A percentile compares a stretch with the other conserved stretches of the same genome.
Evolutionary conservation across 495 filamentous ascomycete genomes (phyloP).

Genomic region (Penicillium cosmopolitanum): DNA sequence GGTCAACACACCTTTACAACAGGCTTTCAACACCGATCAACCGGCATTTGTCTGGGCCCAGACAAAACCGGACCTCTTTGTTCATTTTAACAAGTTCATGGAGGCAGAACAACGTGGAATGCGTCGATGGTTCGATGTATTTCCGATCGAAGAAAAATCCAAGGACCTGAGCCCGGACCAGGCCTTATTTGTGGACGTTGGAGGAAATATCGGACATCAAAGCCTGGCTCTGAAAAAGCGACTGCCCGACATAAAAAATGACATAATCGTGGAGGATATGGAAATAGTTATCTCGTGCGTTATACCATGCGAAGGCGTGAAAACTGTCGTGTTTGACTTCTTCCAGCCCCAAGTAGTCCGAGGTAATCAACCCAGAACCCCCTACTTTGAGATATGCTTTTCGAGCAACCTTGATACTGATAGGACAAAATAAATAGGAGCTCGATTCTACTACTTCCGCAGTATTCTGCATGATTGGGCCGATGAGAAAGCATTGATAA

Average conservation of each 20-base stretch:
- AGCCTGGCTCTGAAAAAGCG: slow-evolving; percentile 38
- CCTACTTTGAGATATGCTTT: not conserved
- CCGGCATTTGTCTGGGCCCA: slow-evolving; percentile 35
- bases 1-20: slow-evolving; percentile 31
- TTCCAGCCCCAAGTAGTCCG: slow-evolving; percentile 49
- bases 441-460: slow-evolving; percentile 51
- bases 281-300: slow-evolving; percentile 36
- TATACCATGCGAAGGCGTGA: slow-evolving; percentile 37
- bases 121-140: slow-evolving; percentile 33
- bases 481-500: slow-evolving; percentile 39
- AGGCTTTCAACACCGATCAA: slow-evolving; percentile 37
- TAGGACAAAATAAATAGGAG: slow-evolving; percentile 27
- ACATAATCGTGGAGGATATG: slow-evolving; percentile 54
- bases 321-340: slow-evolving; percentile 48
- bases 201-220: slow-evolving; percentile 53
- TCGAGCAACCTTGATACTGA: not conserved
- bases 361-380: slow-evolving; percentile 21
- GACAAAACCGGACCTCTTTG: slow-evolving; percentile 30
- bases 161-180: slow-evolving; percentile 13
- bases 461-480: slow-evolving; percentile 51
- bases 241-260: slow-evolving; percentile 35
- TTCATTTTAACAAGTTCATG: slow-evolving; percentile 43
- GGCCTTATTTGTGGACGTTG: slow-evolving; percentile 49
- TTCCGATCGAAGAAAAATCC: slow-evolving; percentile 19
- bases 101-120: slow-evolving; percentile 19